These are phyloP conservation scores for Lipomyces mesembrius DNA, from an alignment of 805 yeast species.

Conservation along the genomic window DNA sequence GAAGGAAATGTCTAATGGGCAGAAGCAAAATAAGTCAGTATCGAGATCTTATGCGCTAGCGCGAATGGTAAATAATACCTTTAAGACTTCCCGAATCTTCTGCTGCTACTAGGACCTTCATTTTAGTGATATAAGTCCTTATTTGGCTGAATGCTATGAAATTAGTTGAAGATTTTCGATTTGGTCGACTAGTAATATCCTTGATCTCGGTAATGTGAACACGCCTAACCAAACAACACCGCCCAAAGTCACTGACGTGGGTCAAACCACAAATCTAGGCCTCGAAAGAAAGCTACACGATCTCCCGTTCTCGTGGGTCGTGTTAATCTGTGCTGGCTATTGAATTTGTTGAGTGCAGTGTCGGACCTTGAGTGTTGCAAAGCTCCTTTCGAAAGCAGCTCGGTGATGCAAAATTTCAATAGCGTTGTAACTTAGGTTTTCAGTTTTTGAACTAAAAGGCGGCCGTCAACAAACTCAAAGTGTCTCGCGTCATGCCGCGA, in stretches of 20 bases:
- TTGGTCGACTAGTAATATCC: neutral
- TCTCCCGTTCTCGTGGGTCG: neutral
- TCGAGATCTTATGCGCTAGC: neutral
- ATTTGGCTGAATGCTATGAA: neutral
- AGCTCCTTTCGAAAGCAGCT: neutral
- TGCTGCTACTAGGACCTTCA: slow-evolving; percentile 58
- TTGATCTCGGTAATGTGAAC: neutral
- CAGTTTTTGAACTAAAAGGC: neutral
- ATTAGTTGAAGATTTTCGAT: neutral
- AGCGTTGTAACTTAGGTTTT: neutral
- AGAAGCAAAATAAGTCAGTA: neutral
- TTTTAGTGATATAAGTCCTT: slow-evolving; percentile 34
- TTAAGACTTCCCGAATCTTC: slow-evolving; percentile 59
- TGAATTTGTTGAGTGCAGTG: neutral
- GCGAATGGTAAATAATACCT: slow-evolving; percentile 33
- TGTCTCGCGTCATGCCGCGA: neutral
- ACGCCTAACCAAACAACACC: neutral
- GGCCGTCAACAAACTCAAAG: neutral
- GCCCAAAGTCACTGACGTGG: neutral
- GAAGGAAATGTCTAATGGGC: slow-evolving; percentile 57
- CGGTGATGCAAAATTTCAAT: neutral
- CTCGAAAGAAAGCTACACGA: neutral
- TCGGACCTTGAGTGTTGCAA: neutral
- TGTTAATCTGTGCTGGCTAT: neutral
- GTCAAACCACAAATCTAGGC: neutral